These are phyloP conservation scores for Clonostachys byssicola DNA, from an alignment of 2,329 filamentous ascomycete species.

Conservation along the genomic window DNA sequence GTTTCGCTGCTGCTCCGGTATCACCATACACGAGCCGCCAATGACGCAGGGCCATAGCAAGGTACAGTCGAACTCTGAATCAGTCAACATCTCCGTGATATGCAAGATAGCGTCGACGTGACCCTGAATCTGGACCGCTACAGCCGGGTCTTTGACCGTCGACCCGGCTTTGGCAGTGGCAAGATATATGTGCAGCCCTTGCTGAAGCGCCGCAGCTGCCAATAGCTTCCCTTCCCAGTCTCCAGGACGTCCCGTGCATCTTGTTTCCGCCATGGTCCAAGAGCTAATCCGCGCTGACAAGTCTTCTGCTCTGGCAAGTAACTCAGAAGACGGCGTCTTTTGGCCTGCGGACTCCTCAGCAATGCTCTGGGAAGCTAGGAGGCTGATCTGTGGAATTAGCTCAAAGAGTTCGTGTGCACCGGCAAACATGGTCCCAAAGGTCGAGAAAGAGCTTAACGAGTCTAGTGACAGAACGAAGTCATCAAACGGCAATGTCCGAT, in stretches of 20 bases:
- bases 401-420: slow-evolving; percentile 2
- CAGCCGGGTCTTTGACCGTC: neutral
- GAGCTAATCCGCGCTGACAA: neutral
- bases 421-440: slow-evolving; percentile 1
- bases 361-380: neutral
- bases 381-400: neutral
- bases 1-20: neutral
- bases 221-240: neutral
- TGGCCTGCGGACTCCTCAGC: neutral
- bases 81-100: neutral
- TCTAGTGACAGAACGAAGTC: slow-evolving; percentile 1
- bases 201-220: slow-evolving; percentile 1
- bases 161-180: slow-evolving; percentile 1
- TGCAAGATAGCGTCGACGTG: neutral
- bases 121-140: neutral
- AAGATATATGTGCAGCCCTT: slow-evolving; percentile 3
- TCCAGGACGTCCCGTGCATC: neutral
- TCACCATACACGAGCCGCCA: slow-evolving; percentile 1
- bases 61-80: neutral
- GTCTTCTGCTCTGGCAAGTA: neutral
- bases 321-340: neutral
- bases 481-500: neutral
- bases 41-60: slow-evolving; percentile 2
- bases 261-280: neutral
- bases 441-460: neutral